Conservation (phyloP, 179 eudicot species). For the Sideroxylon spinosum region DNA sequence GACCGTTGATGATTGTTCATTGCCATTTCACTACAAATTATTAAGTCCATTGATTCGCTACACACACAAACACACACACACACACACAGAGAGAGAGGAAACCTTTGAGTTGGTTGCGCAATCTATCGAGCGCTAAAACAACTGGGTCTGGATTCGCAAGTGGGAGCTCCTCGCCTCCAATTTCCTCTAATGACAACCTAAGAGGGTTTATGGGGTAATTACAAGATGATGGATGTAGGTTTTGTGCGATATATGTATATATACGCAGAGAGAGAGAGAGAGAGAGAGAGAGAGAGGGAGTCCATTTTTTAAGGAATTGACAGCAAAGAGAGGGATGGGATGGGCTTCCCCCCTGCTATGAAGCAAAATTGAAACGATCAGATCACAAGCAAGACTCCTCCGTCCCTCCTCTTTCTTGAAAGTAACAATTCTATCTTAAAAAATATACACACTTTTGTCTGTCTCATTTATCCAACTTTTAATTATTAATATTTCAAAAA, state of each 20-base stretch:
- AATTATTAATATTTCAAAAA: neutral
- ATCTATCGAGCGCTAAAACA: constrained; percentile 58
- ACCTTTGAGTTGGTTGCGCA: constrained; percentile 86
- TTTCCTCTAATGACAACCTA: constrained; percentile 20
- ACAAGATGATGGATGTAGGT: constrained; percentile 20
- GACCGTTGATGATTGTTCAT: neutral
- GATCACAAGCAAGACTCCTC: constrained; percentile 29
- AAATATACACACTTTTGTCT: neutral
- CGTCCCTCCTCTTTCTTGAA: constrained; percentile 19
- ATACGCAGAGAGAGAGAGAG: constrained; percentile 17
- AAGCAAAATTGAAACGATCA: constrained; percentile 31
- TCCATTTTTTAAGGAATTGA: constrained; percentile 48
- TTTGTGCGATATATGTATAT: constrained; percentile 1
- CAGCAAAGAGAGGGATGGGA: constrained; percentile 36
- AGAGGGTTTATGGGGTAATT: constrained; percentile 20
- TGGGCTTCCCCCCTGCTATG: constrained; percentile 21
- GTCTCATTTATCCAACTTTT: constrained; percentile 6
- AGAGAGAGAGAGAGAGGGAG: constrained; percentile 13
- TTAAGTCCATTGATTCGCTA: no score
- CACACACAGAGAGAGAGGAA: neutral
- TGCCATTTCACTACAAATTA: no score
- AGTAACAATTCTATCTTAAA: constrained; percentile 28
- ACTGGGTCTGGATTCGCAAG: constrained; percentile 57
- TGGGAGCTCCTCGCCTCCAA: constrained; percentile 25
- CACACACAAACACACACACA: constrained; percentile 5